phyloP scores from a whole-genome alignment of 208 protist species.

The Leishmania mexicana region DNA sequence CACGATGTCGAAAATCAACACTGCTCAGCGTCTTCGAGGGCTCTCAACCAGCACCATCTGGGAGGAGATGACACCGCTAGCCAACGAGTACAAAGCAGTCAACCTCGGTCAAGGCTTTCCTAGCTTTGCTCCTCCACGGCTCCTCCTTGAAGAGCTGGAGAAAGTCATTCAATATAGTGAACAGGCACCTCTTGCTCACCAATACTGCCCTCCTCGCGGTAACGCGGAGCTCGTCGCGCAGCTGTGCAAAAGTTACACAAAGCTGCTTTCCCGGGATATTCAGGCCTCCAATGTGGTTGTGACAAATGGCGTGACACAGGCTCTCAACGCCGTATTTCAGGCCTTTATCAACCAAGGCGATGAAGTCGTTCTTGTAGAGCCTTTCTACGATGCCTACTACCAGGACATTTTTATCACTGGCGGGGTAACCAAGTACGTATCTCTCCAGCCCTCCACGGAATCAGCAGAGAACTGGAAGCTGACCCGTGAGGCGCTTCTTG shows the following conservation, averaged over 20 bases:
- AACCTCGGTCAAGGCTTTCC: slow-evolving; percentile 95
- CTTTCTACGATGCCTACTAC: slow-evolving; percentile 93
- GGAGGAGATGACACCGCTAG: slow-evolving; percentile 87
- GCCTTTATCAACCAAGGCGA: slow-evolving; percentile 89
- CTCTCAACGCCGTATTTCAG: slow-evolving; percentile 74
- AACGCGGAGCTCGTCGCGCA: slow-evolving; percentile 68
- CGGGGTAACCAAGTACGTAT: slow-evolving; percentile 74
- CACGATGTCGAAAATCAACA: slow-evolving; percentile 27
- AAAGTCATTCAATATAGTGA: slow-evolving; percentile 43
- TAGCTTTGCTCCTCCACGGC: slow-evolving; percentile 71
- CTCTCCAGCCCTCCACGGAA: slow-evolving; percentile 52
- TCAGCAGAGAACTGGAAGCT: slow-evolving; percentile 61
- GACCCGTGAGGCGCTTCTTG: slow-evolving; percentile 54
- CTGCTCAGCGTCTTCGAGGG: slow-evolving; percentile 37
- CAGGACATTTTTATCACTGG: slow-evolving; percentile 68
- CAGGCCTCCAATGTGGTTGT: slow-evolving; percentile 65
- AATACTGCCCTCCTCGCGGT: slow-evolving; percentile 84
- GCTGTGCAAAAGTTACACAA: slow-evolving; percentile 67
- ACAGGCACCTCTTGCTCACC: slow-evolving; percentile 51
- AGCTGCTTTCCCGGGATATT: slow-evolving; percentile 52
- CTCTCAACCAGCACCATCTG: slow-evolving; percentile 63
- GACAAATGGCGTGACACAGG: slow-evolving; percentile 87
- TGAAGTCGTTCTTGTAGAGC: slow-evolving; percentile 93
- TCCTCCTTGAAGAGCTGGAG: slow-evolving; percentile 70
- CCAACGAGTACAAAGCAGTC: slow-evolving; percentile 82